Evolutionary conservation across 371 early-diverging fungal genomes (phyloP).

Genomic region (Mortierella sp.): DNA sequence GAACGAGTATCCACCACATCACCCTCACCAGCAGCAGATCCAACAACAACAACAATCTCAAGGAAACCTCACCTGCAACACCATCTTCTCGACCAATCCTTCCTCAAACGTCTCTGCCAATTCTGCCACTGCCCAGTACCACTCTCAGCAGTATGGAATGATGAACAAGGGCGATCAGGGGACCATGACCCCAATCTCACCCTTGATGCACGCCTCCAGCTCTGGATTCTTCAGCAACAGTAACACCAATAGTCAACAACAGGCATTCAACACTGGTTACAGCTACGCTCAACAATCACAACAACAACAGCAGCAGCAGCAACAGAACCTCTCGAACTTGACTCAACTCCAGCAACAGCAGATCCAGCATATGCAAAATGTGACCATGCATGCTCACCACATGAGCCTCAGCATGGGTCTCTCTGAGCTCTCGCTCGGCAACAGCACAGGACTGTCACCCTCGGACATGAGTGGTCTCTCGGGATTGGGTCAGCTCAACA

Average conservation of each 20-base stretch:
- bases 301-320: conserved; percentile 22
- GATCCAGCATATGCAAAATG: conserved; percentile 30
- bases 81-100: conserved; percentile 8
- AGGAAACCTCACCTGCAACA: conserved; percentile 21
- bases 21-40: conserved; percentile 19
- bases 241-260: neutral
- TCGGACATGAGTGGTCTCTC: conserved; percentile 13
- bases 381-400: conserved; percentile 40
- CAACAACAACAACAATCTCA: conserved; percentile 23
- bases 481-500: conserved; percentile 25
- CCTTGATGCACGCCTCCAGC: conserved; percentile 33
- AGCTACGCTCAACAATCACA: neutral
- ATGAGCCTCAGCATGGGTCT: conserved; percentile 36
- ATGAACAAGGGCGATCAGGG: conserved; percentile 34
- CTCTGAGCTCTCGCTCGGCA: conserved; percentile 35
- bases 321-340: too few species aligned
- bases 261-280: neutral
- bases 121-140: conserved; percentile 23
- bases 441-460: conserved; percentile 15
- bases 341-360: conserved; percentile 40
- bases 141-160: conserved; percentile 23
- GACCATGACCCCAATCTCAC: conserved; percentile 45
- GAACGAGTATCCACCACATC: conserved; percentile 42
- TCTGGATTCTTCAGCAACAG: conserved; percentile 35
- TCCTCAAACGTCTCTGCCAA: conserved; percentile 13